Base-by-base conservation (phyloP, 441 rosid genomes). In the Lepidium campestre region DNA sequence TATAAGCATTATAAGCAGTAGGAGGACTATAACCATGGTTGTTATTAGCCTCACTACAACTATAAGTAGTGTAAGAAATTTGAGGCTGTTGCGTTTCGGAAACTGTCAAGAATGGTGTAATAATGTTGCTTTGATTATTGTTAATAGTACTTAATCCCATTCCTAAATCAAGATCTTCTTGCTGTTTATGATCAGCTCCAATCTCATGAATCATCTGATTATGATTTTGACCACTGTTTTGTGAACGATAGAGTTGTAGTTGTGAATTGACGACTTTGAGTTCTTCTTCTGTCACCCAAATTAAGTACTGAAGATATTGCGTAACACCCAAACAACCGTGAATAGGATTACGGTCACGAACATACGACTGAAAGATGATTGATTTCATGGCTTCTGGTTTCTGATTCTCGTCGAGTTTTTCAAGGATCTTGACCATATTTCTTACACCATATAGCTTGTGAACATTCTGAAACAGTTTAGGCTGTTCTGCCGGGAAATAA, bases 361-460 rank as follows among this genome's bases (percentile, higher is more conserved):
- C 72, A 54, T 85, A 76, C 1, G 98, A 80, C 50, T 95, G 85
- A 41, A 74, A 88, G 10, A 84, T 91, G 31, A 95, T 88, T 0
- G 98, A 91, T 19, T 78, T 75, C 97, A 91, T 95, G 1, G 98
- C 97, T 35, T 85, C 90, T 0, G 71, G 70, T 71, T 68, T 78
- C 47, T 86, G 93, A 9, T 46, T 8, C 2, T 78, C 61, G 14
- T 86, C 83, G 4, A 91, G 76, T 2, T 46, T 71, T 68, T 80
- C 77, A 1, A 90, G 71, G 27, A 90, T 81, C 57, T 86, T 88
- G 7, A 84, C 62, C 25, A 94, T 78, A 50, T 88, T 91, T 74
- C 85, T 77, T 0, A 94, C 98, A 1, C 99, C 99, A 10, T 91
- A 94, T 1, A 94, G 69, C 34, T 72, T 82, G 65, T 88, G 98